These are phyloP conservation scores for Diaporthe ilicicola DNA, from an alignment of 2,329 filamentous ascomycete genomes.

Conservation along the genomic window DNA sequence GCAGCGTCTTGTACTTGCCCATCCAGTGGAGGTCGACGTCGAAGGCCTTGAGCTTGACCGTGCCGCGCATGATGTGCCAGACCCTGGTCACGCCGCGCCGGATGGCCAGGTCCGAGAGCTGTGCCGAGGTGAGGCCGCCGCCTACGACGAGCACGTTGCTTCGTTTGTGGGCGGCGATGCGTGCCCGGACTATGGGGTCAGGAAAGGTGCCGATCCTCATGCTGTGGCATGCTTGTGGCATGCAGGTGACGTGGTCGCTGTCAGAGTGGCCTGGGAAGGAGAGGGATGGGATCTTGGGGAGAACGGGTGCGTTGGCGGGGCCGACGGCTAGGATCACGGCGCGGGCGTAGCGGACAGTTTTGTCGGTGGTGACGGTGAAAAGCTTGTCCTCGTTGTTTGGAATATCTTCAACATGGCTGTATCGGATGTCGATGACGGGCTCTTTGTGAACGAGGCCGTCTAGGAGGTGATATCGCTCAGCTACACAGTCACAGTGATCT, in stretches of 20 bases:
- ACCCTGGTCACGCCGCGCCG: constrained; percentile 72
- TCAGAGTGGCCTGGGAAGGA: constrained; percentile 16
- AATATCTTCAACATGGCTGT: constrained; percentile 55
- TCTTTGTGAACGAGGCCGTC: constrained; percentile 66
- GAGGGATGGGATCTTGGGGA: constrained; percentile 43
- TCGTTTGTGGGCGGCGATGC: constrained; percentile 56
- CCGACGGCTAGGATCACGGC: constrained; percentile 77
- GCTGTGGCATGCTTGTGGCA: constrained; percentile 66
- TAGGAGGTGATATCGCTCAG: constrained; percentile 66
- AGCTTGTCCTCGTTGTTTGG: constrained; percentile 60
- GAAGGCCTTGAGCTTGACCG: constrained; percentile 73
- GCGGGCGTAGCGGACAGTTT: constrained; percentile 62
- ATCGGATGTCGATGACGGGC: constrained; percentile 68
- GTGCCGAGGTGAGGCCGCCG: constrained; percentile 79
- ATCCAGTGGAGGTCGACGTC: constrained; percentile 83
- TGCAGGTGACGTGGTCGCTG: constrained; percentile 21
- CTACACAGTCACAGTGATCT: constrained; percentile 67
- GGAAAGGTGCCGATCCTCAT: constrained; percentile 70
- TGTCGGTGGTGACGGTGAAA: constrained; percentile 71
- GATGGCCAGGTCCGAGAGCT: constrained; percentile 74
- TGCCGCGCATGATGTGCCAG: constrained; percentile 73
- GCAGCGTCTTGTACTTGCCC: constrained; percentile 81
- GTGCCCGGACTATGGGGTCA: constrained; percentile 57
- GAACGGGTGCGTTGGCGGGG: constrained; percentile 67
- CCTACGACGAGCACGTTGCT: constrained; percentile 77